Evolutionary conservation across 2,329 filamentous ascomycete genomes (phyloP).

Genomic region (Pyrenophora tritici-repentis): DNA sequence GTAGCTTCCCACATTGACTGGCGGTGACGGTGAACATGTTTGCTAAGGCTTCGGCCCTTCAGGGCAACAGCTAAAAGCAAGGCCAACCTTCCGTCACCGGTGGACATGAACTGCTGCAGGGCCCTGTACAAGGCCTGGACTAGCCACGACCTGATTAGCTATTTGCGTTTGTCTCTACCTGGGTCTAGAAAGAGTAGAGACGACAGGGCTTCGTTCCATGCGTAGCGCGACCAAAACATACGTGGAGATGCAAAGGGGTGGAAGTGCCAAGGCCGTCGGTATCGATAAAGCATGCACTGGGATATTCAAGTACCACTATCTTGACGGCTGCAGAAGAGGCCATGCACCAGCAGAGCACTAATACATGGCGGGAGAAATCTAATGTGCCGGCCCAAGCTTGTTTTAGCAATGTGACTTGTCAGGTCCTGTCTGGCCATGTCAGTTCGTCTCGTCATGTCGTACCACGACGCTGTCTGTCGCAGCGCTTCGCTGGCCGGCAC

Average conservation of each 20-base stretch:
- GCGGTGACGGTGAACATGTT: slow-evolving; percentile 29
- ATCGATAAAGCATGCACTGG: too few relatives aligned
- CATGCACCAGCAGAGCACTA: too few relatives aligned
- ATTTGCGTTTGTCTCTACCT: too few relatives aligned
- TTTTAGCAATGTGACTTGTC: not conserved
- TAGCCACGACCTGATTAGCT: not conserved
- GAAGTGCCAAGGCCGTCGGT: too few relatives aligned
- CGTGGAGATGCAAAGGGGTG: too few relatives aligned
- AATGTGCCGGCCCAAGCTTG: too few relatives aligned
- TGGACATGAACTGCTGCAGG: not conserved
- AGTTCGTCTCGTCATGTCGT: slow-evolving; percentile 5
- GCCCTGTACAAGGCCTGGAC: not conserved
- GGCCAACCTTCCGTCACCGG: not conserved
- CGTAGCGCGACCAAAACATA: too few relatives aligned
- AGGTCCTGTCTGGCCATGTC: not conserved
- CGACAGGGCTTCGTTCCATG: too few relatives aligned
- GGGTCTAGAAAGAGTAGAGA: too few relatives aligned
- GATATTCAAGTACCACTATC: too few relatives aligned
- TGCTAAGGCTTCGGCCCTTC: not conserved
- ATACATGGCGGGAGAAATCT: too few relatives aligned
- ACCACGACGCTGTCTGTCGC: slow-evolving; percentile 10
- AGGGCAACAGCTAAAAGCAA: slow-evolving; percentile 4
- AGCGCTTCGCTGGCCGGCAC: slow-evolving; percentile 12
- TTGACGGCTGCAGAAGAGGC: too few relatives aligned
- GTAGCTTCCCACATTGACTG: slow-evolving; percentile 26